Conservation (phyloP, 2,329 filamentous ascomycete genomes). For the Diaporthe vexans region DNA sequence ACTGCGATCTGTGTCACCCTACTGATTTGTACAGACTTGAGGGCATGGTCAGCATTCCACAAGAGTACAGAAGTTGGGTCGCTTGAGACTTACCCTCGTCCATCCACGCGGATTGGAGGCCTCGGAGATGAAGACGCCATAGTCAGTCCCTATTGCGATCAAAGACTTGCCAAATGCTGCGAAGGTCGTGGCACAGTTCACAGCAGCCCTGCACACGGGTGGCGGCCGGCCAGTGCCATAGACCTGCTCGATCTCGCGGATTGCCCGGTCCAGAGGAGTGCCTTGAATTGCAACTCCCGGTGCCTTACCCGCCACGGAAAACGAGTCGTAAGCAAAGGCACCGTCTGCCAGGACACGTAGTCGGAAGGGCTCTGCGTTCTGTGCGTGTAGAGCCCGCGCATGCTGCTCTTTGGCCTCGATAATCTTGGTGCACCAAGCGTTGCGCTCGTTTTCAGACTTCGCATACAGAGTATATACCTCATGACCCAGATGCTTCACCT, state of each 20-base stretch:
- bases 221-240: slow-evolving; percentile 80
- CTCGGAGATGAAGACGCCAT: slow-evolving; percentile 91
- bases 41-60: slow-evolving; percentile 43
- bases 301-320: slow-evolving; percentile 71
- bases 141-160: slow-evolving; percentile 95
- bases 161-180: slow-evolving; percentile 86
- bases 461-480: slow-evolving; percentile 95
- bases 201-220: slow-evolving; percentile 85
- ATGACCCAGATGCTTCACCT: slow-evolving; percentile 93
- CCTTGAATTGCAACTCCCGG: slow-evolving; percentile 83
- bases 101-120: slow-evolving; percentile 91
- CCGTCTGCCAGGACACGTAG: slow-evolving; percentile 92
- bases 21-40: slow-evolving; percentile 79
- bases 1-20: slow-evolving; percentile 94
- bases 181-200: slow-evolving; percentile 96
- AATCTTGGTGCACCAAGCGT: slow-evolving; percentile 94
- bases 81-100: slow-evolving; percentile 76
- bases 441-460: slow-evolving; percentile 78
- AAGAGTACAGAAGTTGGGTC: background rate
- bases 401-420: slow-evolving; percentile 95
- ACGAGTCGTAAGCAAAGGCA: slow-evolving; percentile 84
- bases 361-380: slow-evolving; percentile 96
- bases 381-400: slow-evolving; percentile 87
- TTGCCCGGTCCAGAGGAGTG: slow-evolving; percentile 91
- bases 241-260: slow-evolving; percentile 86